phyloP scores from a whole-genome alignment of 345 rosid species.

The Acer saccharum region DNA sequence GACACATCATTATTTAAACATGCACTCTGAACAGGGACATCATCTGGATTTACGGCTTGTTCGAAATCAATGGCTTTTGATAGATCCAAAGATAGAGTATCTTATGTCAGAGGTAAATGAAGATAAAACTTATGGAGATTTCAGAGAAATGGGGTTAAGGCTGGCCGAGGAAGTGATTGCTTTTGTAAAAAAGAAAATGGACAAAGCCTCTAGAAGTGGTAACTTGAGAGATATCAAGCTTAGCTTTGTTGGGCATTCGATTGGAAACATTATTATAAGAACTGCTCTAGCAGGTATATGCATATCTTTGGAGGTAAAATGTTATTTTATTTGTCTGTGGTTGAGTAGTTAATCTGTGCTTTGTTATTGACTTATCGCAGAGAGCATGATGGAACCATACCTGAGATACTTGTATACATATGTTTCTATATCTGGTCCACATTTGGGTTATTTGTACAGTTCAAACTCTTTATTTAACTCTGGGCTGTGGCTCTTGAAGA shows the following conservation, averaged over 20 bases:
- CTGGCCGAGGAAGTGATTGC: slow-evolving; percentile 84
- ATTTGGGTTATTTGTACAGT: slow-evolving; percentile 92
- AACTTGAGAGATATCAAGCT: slow-evolving; percentile 68
- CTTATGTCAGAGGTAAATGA: slow-evolving; percentile 97
- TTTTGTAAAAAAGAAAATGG: slow-evolving; percentile 77
- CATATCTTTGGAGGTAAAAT: slow-evolving; percentile 11
- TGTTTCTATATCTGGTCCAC: slow-evolving; percentile 90
- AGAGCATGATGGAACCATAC: slow-evolving; percentile 87
- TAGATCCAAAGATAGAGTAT: slow-evolving; percentile 84
- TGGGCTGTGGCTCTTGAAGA: slow-evolving; percentile 92
- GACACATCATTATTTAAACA: neutral
- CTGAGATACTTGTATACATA: slow-evolving; percentile 68
- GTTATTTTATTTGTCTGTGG: neutral
- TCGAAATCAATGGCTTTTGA: slow-evolving; percentile 95
- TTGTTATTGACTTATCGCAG: slow-evolving; percentile 41
- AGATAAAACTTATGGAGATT: slow-evolving; percentile 89
- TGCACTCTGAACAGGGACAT: slow-evolving; percentile 74
- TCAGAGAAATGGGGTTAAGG: slow-evolving; percentile 95
- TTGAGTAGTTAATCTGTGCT: slow-evolving; percentile 7
- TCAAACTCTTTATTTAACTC: slow-evolving; percentile 93
- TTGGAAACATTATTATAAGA: slow-evolving; percentile 90
- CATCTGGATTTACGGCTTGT: slow-evolving; percentile 94
- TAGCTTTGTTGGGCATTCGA: slow-evolving; percentile 98
- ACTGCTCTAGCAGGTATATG: slow-evolving; percentile 78
- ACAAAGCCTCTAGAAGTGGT: slow-evolving; percentile 67